phyloP scores from a whole-genome alignment of 225 moss, liverwort and hornwort genomes.

The Physcomitrium patens region DNA sequence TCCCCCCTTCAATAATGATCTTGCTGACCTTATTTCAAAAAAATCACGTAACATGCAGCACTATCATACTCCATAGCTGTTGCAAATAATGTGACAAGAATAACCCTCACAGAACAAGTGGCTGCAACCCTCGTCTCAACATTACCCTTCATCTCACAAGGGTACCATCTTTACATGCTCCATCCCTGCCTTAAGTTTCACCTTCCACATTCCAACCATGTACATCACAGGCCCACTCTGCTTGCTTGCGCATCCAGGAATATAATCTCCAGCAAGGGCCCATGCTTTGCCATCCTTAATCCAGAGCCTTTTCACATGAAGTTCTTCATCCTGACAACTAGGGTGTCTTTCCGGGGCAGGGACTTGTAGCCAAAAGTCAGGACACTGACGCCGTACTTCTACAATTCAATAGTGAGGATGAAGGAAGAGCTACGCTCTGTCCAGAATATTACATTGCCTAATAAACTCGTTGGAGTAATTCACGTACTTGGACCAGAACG shows the following conservation, averaged over 20 bases:
- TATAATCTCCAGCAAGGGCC: conserved; percentile 13
- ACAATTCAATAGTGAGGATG: conserved; percentile 26
- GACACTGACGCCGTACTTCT: conserved; percentile 8
- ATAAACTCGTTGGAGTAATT: conserved; percentile 98
- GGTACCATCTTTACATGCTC: conserved; percentile 6
- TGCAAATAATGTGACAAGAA: conserved; percentile 53
- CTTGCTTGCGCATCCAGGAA: conserved; percentile 31
- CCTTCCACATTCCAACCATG: conserved; percentile 14
- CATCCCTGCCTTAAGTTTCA: conserved; percentile 24
- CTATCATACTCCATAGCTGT: conserved; percentile 27
- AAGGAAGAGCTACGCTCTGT: conserved; percentile 43
- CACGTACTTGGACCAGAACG: conserved; percentile 95
- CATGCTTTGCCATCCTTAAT: conserved; percentile 16
- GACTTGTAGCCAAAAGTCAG: neutral
- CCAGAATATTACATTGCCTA: conserved; percentile 99
- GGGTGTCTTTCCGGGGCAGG: conserved; percentile 10
- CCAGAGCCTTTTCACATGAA: conserved; percentile 10
- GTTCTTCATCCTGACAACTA: conserved; percentile 16
- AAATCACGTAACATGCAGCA: conserved; percentile 42
- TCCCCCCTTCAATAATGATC: conserved; percentile 49
- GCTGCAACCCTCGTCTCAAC: conserved; percentile 27
- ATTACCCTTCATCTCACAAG: conserved; percentile 15
- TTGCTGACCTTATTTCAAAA: conserved; percentile 62
- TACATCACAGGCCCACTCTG: conserved; percentile 11
- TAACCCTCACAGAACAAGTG: conserved; percentile 33